These are phyloP conservation scores for Pseudevernia furfuracea DNA, from an alignment of 495 filamentous ascomycete species.

Conservation along the genomic window DNA sequence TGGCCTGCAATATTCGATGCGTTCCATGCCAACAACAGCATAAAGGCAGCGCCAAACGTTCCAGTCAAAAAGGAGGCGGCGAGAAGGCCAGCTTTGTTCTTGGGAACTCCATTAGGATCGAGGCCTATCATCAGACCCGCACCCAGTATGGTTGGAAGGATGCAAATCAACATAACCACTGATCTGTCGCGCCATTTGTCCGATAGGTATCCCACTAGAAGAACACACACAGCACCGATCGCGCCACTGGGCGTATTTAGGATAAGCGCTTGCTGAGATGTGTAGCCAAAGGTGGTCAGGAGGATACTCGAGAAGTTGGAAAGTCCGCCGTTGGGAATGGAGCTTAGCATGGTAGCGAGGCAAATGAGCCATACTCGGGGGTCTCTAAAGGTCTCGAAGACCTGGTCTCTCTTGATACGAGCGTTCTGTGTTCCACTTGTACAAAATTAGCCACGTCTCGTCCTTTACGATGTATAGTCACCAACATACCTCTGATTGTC, in stretches of 20 bases:
- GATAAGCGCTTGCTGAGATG: constrained; percentile 28
- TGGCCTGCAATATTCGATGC: constrained; percentile 31
- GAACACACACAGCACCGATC: constrained; percentile 28
- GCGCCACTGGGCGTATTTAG: constrained; percentile 29
- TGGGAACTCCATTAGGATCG: constrained; percentile 29
- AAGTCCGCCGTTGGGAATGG: constrained; percentile 45
- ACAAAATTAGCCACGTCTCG: not conserved
- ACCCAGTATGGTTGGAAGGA: constrained; percentile 32
- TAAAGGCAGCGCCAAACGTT: constrained; percentile 30
- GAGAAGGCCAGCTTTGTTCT: constrained; percentile 33
- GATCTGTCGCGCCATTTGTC: constrained; percentile 31
- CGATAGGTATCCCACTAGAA: constrained; percentile 28
- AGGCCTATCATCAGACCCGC: constrained; percentile 36
- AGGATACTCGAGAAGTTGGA: constrained; percentile 44
- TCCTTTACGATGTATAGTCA: not conserved
- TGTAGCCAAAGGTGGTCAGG: constrained; percentile 40
- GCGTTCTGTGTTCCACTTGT: constrained; percentile 31
- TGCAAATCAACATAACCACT: constrained; percentile 29
- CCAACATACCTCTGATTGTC: constrained; percentile 35
- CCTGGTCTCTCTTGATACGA: constrained; percentile 31
- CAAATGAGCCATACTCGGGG: constrained; percentile 37
- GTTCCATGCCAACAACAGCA: constrained; percentile 31
- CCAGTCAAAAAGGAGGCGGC: constrained; percentile 31
- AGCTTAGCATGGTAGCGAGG: constrained; percentile 40
- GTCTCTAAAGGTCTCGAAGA: constrained; percentile 38